Percentiles rank a stretch among this genome's conserved stretches.
Evolutionary conservation across 176 grass and related monocot genomes (phyloP).

Genomic region (Elymus sibiricus): DNA sequence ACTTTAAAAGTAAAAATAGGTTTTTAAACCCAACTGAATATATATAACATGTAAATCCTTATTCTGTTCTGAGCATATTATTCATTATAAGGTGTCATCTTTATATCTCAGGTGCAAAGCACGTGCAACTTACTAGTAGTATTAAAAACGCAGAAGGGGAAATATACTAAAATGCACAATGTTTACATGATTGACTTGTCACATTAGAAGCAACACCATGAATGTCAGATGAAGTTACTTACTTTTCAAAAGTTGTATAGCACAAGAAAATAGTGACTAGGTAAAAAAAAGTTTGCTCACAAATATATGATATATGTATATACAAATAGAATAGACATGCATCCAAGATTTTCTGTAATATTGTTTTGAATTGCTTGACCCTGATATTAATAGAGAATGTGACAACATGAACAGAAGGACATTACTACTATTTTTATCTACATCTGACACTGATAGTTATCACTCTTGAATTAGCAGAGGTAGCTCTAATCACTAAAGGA

Average conservation of each 20-base stretch:
- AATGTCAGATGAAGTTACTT: not conserved
- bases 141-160: not conserved
- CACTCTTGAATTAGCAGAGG: not conserved
- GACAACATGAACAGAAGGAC: conserved; percentile 1
- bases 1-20: too few species aligned
- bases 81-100: too few species aligned
- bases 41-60: too few species aligned
- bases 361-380: conserved; percentile 6
- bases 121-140: too few species aligned
- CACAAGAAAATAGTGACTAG: not conserved
- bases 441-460: conserved; percentile 1
- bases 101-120: too few species aligned
- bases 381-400: not conserved
- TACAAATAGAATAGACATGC: not conserved
- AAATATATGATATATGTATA: not conserved
- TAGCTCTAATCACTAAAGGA: not conserved
- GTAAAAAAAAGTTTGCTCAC: not conserved
- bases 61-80: too few species aligned
- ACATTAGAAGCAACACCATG: conserved; percentile 4
- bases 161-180: not conserved
- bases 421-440: not conserved
- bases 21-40: too few species aligned
- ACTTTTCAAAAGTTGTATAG: not conserved
- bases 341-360: not conserved
- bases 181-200: conserved; percentile 15